Base-by-base conservation (phyloP, 495 filamentous ascomycete genomes). In the Zalerion maritima region DNA sequence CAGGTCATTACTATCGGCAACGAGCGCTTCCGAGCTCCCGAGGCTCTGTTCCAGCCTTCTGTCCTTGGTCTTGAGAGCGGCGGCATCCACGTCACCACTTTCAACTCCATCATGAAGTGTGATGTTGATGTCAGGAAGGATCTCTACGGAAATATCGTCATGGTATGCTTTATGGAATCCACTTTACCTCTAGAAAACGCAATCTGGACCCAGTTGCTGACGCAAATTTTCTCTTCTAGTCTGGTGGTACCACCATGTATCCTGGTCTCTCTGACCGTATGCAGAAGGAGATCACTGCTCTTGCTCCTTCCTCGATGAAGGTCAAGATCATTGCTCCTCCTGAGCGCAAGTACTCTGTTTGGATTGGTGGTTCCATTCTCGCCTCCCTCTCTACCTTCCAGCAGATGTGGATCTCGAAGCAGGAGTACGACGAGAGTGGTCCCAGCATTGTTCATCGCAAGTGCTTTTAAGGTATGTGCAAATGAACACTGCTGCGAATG, bases 371-470 rank as follows among this genome's bases (percentile, higher is more conserved):
- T 74, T 97, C 89, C 60, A 97, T 97, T 58, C 67, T 97, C 54
- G 89, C 89, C 42, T 97, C 89, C 40, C 82, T 97, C 42, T 97
- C 89, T 36, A 96, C 89, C 65, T 96, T 96, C 85, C 89, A 97
- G 69, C 89, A 96, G 70, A 97, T 97, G 91, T 97, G 89, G 89
- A 96, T 97, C 78, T 97, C 89, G 42, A 97, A 97, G 82, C 89
- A 97, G 70, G 89, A 96, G 73, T 96, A 96, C 74, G 89, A 97
- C 67, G 89, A 97, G 81, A 85, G 77, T 58, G 89, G 89, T 61
- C 89, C 89, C 49, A 94, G 85, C 47, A 96, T 97, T 55, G 89
- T 97, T 46, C 89, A 97, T 78, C 86, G 89, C 81, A 97, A 97
- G 81, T 97, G 85, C 80, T 94, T 94, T 79, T 94, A 94, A 92